Base-by-base conservation (phyloP, 257 asterid genomes). In the Gentiana macrophylla region DNA sequence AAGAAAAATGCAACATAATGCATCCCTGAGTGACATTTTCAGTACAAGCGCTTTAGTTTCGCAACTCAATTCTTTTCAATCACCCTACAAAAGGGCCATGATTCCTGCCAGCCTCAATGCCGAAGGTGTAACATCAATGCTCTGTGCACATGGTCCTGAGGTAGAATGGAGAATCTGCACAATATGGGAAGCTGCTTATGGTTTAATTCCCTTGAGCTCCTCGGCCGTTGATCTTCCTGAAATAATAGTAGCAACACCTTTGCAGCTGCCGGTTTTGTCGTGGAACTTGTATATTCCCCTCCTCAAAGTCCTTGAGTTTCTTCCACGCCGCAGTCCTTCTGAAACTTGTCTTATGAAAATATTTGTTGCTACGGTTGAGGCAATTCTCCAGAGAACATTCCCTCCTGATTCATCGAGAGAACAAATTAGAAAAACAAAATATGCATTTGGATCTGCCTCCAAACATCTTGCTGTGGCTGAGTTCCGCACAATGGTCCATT, bases 161-260 rank as follows among this genome's bases (percentile, higher is more conserved):
- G 98, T 88, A 49, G 97, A 92, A 71, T 92, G 98, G 97, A 80
- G 98, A 71, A 88, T 92, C 76, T 92, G 98, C 69, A 92, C 98
- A 52, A 85, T 92, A 58, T 92, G 98, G 98, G 98, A 92, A 88
- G 98, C 95, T 64, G 98, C 98, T 56, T 92, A 92, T 70, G 98
- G 98, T 52, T 73, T 92, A 71, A 85, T 92, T 77, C 98, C 98
- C 37, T 70, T 91, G 75, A 83, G 93, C 72, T 91, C 98, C 64
- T 91, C 94, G 41, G 94, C 80, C 32, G 94, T 92, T 48, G 98
- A 92, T 74, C 97, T 92, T 72, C 98, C 98, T 51, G 98, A 92
- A 73, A 88, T 87, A 63, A 63, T 92, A 56, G 97, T 92, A 10
- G 94, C 97, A 38, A 85, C 95, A 9, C 98, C 98, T 35, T 65